A percentile compares a stretch with the other conserved stretches of the same genome.
Conservation (phyloP, 352 stramenopile genomes). For the Pythium rishiriense region DNA sequence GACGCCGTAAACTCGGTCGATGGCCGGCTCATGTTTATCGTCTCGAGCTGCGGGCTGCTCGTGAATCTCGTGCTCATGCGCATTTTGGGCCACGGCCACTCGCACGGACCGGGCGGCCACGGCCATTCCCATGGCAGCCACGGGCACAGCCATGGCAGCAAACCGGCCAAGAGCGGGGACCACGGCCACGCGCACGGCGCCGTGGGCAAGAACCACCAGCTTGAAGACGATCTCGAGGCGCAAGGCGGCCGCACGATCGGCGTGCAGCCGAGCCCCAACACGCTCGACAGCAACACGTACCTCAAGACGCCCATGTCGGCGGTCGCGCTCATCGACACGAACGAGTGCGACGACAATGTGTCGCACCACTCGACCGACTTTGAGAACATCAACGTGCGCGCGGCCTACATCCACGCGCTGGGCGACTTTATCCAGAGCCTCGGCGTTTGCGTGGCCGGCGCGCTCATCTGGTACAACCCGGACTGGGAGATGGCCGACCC, state of each 20-base stretch:
- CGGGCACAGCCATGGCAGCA: constrained; percentile 29
- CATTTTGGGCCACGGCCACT: constrained; percentile 85
- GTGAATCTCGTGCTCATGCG: constrained; percentile 95
- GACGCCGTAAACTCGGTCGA: constrained; percentile 73
- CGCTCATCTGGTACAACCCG: constrained; percentile 97
- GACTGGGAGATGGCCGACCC: constrained; percentile 95
- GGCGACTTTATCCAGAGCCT: constrained; percentile 97
- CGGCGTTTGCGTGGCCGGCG: constrained; percentile 94
- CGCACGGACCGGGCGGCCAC: constrained; percentile 45
- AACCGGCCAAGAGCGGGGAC: constrained; percentile 6
- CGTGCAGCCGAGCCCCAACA: constrained; percentile 46
- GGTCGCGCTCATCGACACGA: constrained; percentile 64
- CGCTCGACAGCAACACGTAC: constrained; percentile 45
- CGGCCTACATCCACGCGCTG: constrained; percentile 97
- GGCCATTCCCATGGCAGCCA: constrained; percentile 54
- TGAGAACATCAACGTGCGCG: constrained; percentile 96
- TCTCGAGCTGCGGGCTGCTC: constrained; percentile 92
- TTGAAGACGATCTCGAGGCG: constrained; percentile 27
- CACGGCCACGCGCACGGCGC: constrained; percentile 24
- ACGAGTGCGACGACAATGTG: constrained; percentile 26
- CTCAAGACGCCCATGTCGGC: constrained; percentile 77
- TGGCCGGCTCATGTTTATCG: constrained; percentile 94
- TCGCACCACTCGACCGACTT: constrained; percentile 41
- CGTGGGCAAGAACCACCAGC: constrained; percentile 24
- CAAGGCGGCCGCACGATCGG: constrained; percentile 20